Evolutionary conservation across 805 yeast genomes (phyloP).

Genomic region (Hanseniaspora lachancei): DNA sequence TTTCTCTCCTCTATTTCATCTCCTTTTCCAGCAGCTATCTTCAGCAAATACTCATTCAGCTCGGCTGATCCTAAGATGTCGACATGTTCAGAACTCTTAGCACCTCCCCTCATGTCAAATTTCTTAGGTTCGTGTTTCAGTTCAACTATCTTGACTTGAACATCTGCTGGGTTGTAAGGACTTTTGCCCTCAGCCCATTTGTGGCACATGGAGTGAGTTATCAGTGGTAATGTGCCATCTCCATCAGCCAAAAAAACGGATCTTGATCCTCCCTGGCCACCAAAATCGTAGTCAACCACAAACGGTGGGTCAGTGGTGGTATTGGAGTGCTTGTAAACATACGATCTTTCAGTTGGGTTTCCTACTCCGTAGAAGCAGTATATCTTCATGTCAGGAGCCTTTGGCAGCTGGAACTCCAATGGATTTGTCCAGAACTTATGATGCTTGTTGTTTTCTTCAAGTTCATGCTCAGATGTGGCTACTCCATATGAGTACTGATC

Average conservation of each 20-base stretch:
- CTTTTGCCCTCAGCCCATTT: conserved; percentile 60
- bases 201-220: conserved; percentile 84
- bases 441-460: conserved; percentile 50
- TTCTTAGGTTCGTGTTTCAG: conserved; percentile 86
- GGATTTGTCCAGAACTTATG: conserved; percentile 90
- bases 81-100: conserved; percentile 94
- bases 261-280: conserved; percentile 28
- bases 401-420: conserved; percentile 76
- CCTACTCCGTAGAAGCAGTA: conserved; percentile 94
- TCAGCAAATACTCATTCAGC: conserved; percentile 70
- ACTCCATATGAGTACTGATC: conserved; percentile 72
- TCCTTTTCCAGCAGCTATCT: conserved; percentile 74
- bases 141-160: conserved; percentile 69
- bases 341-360: conserved; percentile 89
- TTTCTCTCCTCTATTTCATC: conserved; percentile 47
- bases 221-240: conserved; percentile 83
- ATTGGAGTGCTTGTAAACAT: conserved; percentile 65
- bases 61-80: conserved; percentile 90
- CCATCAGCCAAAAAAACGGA: conserved; percentile 83
- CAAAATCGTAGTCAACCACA: conserved; percentile 50
- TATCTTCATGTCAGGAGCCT: conserved; percentile 83
- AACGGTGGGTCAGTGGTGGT: conserved; percentile 47
- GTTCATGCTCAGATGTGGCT: conserved; percentile 47
- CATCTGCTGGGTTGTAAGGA: conserved; percentile 68
- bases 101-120: conserved; percentile 93